These are phyloP conservation scores for Henningerozyma blattae DNA, from an alignment of 805 yeast genomes.

Conservation along the genomic window DNA sequence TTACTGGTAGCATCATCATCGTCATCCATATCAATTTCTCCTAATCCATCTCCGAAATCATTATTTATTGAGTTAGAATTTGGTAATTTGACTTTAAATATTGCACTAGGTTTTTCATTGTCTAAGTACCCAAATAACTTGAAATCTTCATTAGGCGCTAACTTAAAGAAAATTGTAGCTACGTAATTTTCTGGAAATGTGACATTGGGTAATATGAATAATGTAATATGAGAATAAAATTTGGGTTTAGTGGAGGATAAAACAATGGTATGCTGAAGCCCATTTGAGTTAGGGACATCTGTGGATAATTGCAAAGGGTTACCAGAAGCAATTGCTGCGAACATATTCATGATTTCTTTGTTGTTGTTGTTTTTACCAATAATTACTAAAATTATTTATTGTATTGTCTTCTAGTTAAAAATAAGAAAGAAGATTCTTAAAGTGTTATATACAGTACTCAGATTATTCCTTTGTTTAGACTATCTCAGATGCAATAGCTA, in stretches of 20 bases:
- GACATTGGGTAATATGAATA: conserved; percentile 77
- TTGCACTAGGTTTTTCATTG: conserved; percentile 74
- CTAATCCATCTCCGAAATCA: conserved; percentile 33
- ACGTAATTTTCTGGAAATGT: conserved; percentile 57
- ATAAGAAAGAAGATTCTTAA: too few relatives aligned
- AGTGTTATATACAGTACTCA: too few relatives aligned
- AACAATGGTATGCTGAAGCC: conserved; percentile 25
- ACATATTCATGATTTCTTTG: too few relatives aligned
- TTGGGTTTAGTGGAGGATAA: conserved; percentile 25
- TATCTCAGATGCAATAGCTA: too few relatives aligned
- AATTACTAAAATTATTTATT: too few relatives aligned
- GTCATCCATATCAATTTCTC: conserved; percentile 47
- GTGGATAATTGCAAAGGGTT: conserved; percentile 26
- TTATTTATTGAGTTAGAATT: conserved; percentile 1
- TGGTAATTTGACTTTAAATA: conserved; percentile 56
- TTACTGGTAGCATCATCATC: conserved; percentile 30
- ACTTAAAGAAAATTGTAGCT: conserved; percentile 81
- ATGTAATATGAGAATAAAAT: conserved; percentile 55
- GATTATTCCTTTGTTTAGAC: too few relatives aligned
- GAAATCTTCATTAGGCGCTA: conserved; percentile 49
- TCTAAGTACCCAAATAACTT: conserved; percentile 54
- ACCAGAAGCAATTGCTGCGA: conserved; percentile 30
- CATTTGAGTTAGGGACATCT: conserved; percentile 27
- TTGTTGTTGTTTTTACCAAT: too few relatives aligned
- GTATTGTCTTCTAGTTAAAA: too few relatives aligned